Percentiles rank a stretch among this genome's conserved stretches.
These are phyloP conservation scores for Pseudogymnoascus pannorum DNA, from an alignment of 2,329 filamentous ascomycete genomes.

Conservation along the genomic window DNA sequence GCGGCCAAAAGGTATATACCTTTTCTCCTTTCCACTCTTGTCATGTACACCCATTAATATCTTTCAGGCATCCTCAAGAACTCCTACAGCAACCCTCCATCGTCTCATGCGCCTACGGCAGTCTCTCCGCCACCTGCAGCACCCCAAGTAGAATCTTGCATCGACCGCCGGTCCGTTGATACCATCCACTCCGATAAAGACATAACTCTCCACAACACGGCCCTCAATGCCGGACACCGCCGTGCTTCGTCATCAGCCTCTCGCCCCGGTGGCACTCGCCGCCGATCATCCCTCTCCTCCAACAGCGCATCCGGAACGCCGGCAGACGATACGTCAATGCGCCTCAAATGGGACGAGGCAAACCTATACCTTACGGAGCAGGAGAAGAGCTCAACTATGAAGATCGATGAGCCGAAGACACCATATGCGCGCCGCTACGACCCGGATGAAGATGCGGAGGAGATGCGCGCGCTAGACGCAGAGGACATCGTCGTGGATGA, in stretches of 20 bases:
- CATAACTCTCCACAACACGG: constrained; percentile 86
- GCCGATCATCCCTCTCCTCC: constrained; percentile 52
- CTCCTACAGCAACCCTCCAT: constrained; percentile 57
- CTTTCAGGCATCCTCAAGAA: constrained; percentile 86
- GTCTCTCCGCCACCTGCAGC: constrained; percentile 36
- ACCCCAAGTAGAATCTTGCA: constrained; percentile 27
- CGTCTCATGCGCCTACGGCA: constrained; percentile 33
- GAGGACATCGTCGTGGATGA: constrained; percentile 64
- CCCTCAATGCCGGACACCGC: constrained; percentile 85
- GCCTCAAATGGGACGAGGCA: constrained; percentile 96
- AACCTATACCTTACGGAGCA: constrained; percentile 97
- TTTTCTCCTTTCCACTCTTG: constrained; percentile 7
- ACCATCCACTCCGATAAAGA: constrained; percentile 64
- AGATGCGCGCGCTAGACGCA: constrained; percentile 56
- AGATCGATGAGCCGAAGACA: constrained; percentile 97
- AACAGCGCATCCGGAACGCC: constrained; percentile 36
- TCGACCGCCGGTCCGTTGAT: constrained; percentile 28
- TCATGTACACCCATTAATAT: constrained; percentile 10
- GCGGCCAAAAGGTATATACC: constrained; percentile 31
- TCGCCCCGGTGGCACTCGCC: constrained; percentile 51
- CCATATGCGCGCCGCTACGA: constrained; percentile 92
- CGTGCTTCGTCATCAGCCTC: constrained; percentile 73
- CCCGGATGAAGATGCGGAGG: constrained; percentile 76
- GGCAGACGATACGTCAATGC: constrained; percentile 56
- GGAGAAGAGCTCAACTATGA: constrained; percentile 93